These are phyloP conservation scores for Apophysomyces trapeziformis DNA, from an alignment of 371 early-diverging fungal species.

Conservation along the genomic window DNA sequence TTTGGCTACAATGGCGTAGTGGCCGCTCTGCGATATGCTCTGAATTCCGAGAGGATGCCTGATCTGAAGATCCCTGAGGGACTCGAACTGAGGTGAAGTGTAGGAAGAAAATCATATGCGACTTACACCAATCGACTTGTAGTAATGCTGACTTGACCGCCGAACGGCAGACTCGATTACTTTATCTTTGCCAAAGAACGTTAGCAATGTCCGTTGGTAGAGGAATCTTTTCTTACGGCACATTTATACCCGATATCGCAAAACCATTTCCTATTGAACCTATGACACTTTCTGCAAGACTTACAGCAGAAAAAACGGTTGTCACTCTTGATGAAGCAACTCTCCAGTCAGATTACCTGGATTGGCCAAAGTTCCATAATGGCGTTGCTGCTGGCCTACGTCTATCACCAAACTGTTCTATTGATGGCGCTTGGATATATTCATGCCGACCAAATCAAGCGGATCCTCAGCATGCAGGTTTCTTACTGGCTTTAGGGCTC, in stretches of 20 bases:
- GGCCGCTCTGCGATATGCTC: constrained; percentile 61
- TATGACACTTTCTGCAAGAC: constrained; percentile 61
- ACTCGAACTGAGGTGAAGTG: constrained; percentile 37
- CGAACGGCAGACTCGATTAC: constrained; percentile 57
- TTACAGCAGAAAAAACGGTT: constrained; percentile 64
- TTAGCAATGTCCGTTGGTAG: constrained; percentile 73
- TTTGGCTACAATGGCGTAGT: constrained; percentile 71
- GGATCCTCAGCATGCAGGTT: constrained; percentile 75
- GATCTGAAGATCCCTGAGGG: constrained; percentile 44
- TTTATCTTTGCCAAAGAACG: constrained; percentile 59
- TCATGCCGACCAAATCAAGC: constrained; percentile 59
- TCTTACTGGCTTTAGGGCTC: constrained; percentile 81
- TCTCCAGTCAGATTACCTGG: constrained; percentile 47
- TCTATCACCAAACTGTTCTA: constrained; percentile 60
- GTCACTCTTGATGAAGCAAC: constrained; percentile 54
- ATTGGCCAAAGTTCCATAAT: constrained; percentile 89
- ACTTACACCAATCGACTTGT: too few relatives aligned
- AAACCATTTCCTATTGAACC: constrained; percentile 61
- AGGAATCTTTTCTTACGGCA: constrained; percentile 70
- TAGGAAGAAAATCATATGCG: too few relatives aligned
- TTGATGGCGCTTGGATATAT: constrained; percentile 82
- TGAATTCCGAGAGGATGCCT: constrained; percentile 51
- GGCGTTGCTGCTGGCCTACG: constrained; percentile 84
- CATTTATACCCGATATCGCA: constrained; percentile 55
- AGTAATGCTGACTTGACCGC: constrained; percentile 55